Conservation (phyloP, 2,329 filamentous ascomycete species). For the Aspergillus unguis region DNA sequence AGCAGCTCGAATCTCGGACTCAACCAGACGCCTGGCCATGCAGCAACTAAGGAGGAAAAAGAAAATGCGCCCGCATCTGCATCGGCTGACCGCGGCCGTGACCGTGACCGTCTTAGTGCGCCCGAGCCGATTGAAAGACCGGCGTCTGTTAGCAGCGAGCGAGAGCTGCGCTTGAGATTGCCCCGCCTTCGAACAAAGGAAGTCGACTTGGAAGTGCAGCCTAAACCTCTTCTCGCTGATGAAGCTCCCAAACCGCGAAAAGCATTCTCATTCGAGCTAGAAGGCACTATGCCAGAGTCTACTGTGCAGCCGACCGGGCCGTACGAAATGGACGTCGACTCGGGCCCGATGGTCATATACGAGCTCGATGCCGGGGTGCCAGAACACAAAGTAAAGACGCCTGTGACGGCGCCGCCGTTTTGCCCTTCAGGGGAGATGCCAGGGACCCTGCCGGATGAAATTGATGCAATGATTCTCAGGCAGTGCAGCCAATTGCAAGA, state of each 20-base stretch:
- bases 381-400: constrained; percentile 9
- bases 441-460: constrained; percentile 44
- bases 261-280: constrained; percentile 4
- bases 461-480: constrained; percentile 52
- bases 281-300: constrained; percentile 27
- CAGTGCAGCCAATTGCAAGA: constrained; percentile 51
- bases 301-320: constrained; percentile 17
- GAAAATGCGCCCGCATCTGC: constrained; percentile 11
- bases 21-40: neutral
- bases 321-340: constrained; percentile 20
- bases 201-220: neutral
- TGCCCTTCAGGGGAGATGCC: constrained; percentile 35
- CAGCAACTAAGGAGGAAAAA: neutral
- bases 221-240: too few species aligned
- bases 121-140: constrained; percentile 15
- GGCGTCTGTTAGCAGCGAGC: constrained; percentile 21
- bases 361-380: constrained; percentile 32
- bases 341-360: constrained; percentile 27
- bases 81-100: constrained; percentile 9
- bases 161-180: constrained; percentile 21
- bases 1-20: constrained; percentile 17
- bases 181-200: constrained; percentile 26
- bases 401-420: constrained; percentile 8
- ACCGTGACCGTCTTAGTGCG: constrained; percentile 5
- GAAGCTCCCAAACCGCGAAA: neutral